A percentile compares a stretch with the other conserved stretches of the same genome.
These are phyloP conservation scores for Hyphodiscus hymeniophilus DNA, from an alignment of 495 filamentous ascomycete species.

Conservation along the genomic window DNA sequence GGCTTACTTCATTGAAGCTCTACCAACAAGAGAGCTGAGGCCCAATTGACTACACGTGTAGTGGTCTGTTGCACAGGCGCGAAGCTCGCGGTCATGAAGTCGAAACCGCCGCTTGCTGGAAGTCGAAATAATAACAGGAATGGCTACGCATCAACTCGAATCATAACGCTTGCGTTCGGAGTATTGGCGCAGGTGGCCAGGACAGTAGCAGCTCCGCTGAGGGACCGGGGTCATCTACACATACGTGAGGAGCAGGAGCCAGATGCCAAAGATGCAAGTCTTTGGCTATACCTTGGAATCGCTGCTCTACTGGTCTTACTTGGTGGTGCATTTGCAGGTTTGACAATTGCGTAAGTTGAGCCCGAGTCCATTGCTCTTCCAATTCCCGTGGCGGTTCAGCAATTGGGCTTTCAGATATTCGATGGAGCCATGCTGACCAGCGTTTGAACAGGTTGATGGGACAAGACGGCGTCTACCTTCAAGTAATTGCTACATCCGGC, in stretches of 20 bases:
- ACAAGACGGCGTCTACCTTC: constrained; percentile 93
- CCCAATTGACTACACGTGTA: not conserved
- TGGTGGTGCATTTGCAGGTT: constrained; percentile 90
- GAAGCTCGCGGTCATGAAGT: constrained; percentile 10
- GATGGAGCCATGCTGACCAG: constrained; percentile 1
- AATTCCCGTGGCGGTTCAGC: no score
- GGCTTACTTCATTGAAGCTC: no score
- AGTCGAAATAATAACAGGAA: constrained; percentile 9
- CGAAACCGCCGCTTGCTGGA: constrained; percentile 5
- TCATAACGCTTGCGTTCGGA: constrained; percentile 40
- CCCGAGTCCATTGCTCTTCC: no score
- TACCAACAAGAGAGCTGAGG: no score
- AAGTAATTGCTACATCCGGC: constrained; percentile 82
- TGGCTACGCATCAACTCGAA: constrained; percentile 33
- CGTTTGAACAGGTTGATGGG: constrained; percentile 52
- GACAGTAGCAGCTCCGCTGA: constrained; percentile 32
- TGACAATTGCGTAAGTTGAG: constrained; percentile 72
- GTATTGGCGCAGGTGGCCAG: constrained; percentile 35
- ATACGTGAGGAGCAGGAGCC: constrained; percentile 20
- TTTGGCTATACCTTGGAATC: constrained; percentile 65
- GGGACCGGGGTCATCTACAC: constrained; percentile 11
- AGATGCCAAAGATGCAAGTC: constrained; percentile 41
- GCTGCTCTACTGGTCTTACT: constrained; percentile 69
- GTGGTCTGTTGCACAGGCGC: not conserved
- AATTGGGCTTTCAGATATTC: not conserved